Conservation (phyloP, 225 moss, liverwort and hornwort species). For the Antitrichia curtipendula region DNA sequence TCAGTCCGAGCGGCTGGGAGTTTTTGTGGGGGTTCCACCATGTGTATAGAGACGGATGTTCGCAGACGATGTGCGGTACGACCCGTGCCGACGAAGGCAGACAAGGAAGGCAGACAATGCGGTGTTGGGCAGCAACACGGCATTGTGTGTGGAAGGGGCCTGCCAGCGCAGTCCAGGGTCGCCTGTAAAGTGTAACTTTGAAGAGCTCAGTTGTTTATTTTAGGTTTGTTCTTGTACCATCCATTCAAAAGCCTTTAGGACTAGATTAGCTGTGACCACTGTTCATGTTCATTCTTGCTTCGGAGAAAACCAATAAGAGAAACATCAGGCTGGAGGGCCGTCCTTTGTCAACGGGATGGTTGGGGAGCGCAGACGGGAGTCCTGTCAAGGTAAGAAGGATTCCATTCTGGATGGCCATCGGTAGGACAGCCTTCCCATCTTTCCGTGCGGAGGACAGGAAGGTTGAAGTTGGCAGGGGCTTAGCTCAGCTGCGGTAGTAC, state of each 20-base stretch:
- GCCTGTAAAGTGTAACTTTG: constrained; percentile 46
- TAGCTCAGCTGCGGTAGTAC: constrained; percentile 35
- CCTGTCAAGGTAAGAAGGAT: not conserved
- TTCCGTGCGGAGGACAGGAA: not conserved
- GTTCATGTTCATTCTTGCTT: constrained; percentile 37
- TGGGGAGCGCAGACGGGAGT: not conserved
- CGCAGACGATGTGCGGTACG: not conserved
- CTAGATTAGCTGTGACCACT: constrained; percentile 18
- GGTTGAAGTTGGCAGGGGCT: constrained; percentile 1
- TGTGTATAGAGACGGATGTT: constrained; percentile 7
- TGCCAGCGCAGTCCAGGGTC: not conserved
- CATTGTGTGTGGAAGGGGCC: not conserved
- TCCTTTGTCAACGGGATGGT: not conserved
- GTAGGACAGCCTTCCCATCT: not conserved
- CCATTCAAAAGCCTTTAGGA: constrained; percentile 30
- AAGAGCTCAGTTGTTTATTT: constrained; percentile 35
- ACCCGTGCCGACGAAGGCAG: not conserved
- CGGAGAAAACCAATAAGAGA: constrained; percentile 31
- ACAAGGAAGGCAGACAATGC: not conserved
- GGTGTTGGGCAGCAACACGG: not conserved
- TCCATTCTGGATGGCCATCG: not conserved
- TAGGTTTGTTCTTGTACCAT: constrained; percentile 48
- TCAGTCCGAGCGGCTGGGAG: not conserved
- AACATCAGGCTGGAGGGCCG: constrained; percentile 6
- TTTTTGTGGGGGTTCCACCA: not conserved